Percentiles rank a stretch among this genome's conserved stretches.
Evolutionary conservation across 2,329 filamentous ascomycete species (phyloP).

Genomic region (Tolypocladium paradoxum): DNA sequence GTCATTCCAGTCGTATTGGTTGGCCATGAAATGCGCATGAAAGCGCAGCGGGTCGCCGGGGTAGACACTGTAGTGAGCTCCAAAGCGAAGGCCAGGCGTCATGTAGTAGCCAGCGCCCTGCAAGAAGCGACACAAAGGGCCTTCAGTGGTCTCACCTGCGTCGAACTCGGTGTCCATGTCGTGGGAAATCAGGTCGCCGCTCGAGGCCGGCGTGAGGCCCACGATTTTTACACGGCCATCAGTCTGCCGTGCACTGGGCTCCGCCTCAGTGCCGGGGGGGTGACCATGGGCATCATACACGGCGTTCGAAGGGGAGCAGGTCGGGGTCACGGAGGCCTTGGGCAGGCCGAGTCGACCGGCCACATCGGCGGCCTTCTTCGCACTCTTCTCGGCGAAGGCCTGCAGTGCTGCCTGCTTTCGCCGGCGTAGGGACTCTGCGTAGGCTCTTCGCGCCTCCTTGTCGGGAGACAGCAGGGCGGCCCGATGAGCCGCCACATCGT

Average conservation of each 20-base stretch:
- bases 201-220: constrained; percentile 24
- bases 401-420: constrained; percentile 31
- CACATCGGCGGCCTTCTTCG: constrained; percentile 20
- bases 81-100: constrained; percentile 86
- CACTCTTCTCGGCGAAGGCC: constrained; percentile 27
- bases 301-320: not conserved
- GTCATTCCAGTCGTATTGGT: constrained; percentile 78
- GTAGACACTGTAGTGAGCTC: constrained; percentile 89
- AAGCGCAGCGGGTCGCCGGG: constrained; percentile 91
- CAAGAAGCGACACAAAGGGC: constrained; percentile 67
- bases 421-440: constrained; percentile 46
- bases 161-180: constrained; percentile 5
- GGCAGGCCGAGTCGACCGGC: constrained; percentile 9
- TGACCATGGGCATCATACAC: not conserved
- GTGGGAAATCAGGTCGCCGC: constrained; percentile 16
- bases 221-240: not conserved
- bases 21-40: constrained; percentile 87
- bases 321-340: not conserved
- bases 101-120: constrained; percentile 75
- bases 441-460: constrained; percentile 46
- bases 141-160: constrained; percentile 9
- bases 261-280: not conserved
- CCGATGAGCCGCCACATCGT: constrained; percentile 64
- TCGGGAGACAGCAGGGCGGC: constrained; percentile 48
- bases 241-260: not conserved